Percentiles rank a stretch among this genome's conserved stretches.
These are phyloP conservation scores for Venturia effusa DNA, from an alignment of 2,329 filamentous ascomycete genomes.

Conservation along the genomic window DNA sequence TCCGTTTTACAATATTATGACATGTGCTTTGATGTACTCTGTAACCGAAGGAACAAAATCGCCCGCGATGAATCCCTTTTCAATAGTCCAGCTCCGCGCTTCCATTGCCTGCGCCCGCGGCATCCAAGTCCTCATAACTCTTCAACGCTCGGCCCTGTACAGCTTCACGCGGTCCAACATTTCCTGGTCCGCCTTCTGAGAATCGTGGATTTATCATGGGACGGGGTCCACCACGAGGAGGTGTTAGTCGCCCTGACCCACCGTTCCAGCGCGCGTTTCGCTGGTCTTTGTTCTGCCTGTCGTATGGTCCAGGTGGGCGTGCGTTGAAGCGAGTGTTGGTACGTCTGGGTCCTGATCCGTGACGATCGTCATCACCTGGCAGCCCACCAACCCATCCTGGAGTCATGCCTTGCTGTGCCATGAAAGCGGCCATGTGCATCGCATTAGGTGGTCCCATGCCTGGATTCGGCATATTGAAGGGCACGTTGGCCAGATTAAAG, in stretches of 20 bases:
- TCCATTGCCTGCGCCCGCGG: conserved; percentile 53
- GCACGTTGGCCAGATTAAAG: conserved; percentile 72
- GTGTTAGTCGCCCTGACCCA: conserved; percentile 34
- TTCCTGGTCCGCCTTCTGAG: conserved; percentile 59
- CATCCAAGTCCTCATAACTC: conserved; percentile 96
- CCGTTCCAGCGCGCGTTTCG: conserved; percentile 40
- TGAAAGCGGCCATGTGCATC: conserved; percentile 17
- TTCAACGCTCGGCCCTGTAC: conserved; percentile 87
- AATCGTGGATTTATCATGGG: conserved; percentile 53
- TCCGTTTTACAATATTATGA: not conserved
- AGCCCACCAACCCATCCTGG: not conserved
- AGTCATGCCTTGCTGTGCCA: conserved; percentile 8
- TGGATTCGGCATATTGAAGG: conserved; percentile 37
- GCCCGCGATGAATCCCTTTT: not conserved
- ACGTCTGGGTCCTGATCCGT: conserved; percentile 33
- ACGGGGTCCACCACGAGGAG: conserved; percentile 37
- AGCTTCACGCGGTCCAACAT: conserved; percentile 78
- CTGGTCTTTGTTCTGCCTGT: conserved; percentile 26
- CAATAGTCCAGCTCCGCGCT: conserved; percentile 87
- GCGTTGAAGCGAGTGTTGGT: conserved; percentile 28
- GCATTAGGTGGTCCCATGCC: conserved; percentile 11
- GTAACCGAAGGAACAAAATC: not conserved
- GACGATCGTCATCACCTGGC: conserved; percentile 25
- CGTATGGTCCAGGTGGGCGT: conserved; percentile 28
- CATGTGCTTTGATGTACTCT: not conserved